phyloP scores from a whole-genome alignment of 2,329 filamentous ascomycete species.

The Botrytis pseudocinerea region DNA sequence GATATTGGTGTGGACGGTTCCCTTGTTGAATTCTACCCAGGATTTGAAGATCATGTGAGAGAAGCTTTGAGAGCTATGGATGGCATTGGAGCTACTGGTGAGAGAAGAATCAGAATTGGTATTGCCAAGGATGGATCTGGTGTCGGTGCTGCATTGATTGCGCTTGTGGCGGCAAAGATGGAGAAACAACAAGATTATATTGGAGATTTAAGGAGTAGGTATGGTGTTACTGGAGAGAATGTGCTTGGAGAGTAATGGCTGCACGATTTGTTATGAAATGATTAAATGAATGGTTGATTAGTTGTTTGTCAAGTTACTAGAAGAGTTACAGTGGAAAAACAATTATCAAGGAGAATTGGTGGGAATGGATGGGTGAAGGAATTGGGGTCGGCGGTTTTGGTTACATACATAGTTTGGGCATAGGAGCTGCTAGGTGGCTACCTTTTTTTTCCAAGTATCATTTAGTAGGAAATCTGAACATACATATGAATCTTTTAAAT shows the following conservation, averaged over 20 bases:
- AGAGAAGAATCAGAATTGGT: conserved; percentile 86
- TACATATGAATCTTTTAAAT: background rate
- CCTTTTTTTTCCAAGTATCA: background rate
- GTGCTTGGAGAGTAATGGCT: background rate
- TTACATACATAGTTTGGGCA: conserved; percentile 7
- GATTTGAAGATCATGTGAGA: conserved; percentile 84
- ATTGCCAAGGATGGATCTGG: conserved; percentile 96
- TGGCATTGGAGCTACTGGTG: conserved; percentile 74
- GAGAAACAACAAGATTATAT: conserved; percentile 33
- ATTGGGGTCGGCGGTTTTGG: background rate
- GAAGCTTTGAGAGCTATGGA: conserved; percentile 76
- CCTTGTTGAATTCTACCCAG: conserved; percentile 92
- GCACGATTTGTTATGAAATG: conserved; percentile 10
- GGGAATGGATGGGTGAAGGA: background rate
- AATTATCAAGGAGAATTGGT: background rate
- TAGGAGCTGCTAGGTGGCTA: background rate
- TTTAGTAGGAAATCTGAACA: background rate
- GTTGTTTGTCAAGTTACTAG: background rate
- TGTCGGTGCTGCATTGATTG: conserved; percentile 93
- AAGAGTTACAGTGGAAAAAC: background rate
- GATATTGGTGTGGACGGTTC: conserved; percentile 95
- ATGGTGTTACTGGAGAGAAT: background rate
- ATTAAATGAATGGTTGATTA: conserved; percentile 4
- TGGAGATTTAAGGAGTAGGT: conserved; percentile 18
- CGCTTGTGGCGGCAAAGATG: conserved; percentile 74